phyloP scores from a whole-genome alignment of 495 filamentous ascomycete genomes.

The Elaphomyces granulatus region DNA sequence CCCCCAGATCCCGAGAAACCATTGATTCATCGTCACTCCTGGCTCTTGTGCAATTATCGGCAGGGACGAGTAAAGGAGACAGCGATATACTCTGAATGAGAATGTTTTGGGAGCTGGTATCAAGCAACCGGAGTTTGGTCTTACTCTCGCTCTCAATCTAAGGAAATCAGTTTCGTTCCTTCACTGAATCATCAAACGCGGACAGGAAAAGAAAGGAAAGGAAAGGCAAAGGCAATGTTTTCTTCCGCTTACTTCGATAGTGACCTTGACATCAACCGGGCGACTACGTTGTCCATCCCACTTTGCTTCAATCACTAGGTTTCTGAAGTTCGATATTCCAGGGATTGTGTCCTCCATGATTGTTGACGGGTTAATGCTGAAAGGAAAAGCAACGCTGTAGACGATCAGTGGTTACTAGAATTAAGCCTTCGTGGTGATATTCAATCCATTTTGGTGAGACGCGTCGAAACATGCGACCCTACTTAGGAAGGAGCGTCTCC shows the following conservation, averaged over 20 bases:
- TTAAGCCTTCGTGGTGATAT: too few species aligned
- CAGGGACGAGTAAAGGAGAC: neutral
- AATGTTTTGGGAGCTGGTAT: neutral
- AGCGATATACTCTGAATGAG: neutral
- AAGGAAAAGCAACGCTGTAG: too few species aligned
- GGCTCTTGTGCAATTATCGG: neutral
- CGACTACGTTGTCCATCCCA: neutral
- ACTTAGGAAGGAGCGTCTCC: too few species aligned
- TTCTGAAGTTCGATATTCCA: neutral
- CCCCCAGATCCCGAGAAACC: neutral
- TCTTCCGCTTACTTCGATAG: neutral
- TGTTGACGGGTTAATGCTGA: too few species aligned
- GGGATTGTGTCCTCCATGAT: neutral
- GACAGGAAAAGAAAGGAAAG: neutral
- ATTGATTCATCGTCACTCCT: neutral
- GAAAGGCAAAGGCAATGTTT: neutral
- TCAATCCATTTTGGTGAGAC: too few species aligned
- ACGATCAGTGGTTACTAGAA: too few species aligned
- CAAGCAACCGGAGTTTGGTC: neutral
- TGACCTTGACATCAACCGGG: neutral
- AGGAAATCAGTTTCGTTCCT: neutral
- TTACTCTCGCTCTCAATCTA: neutral
- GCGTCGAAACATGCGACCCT: too few species aligned
- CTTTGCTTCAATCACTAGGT: neutral
- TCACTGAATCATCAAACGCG: neutral